Evolutionary conservation across 2,329 filamentous ascomycete genomes (phyloP), one percentile per base, ranked within the genome.

Genomic region (Pseudogymnoascus sp.): DNA sequence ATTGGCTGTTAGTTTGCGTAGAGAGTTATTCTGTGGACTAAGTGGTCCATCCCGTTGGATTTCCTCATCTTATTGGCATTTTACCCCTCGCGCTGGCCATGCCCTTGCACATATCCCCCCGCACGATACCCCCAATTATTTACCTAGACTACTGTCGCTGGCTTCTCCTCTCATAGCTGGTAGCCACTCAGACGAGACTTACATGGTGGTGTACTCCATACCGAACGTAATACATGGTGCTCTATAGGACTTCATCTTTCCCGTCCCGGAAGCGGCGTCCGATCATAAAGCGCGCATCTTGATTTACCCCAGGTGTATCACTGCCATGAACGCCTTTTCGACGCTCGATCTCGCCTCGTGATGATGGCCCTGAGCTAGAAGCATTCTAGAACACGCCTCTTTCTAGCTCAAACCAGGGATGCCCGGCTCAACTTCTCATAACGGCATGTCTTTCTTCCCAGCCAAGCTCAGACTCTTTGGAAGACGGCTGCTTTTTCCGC

Each of bases 381-480:
- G 12, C 25, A 56, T 56, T 56, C 46, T 56, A 34, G 46, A 34
- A 56, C 46, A 34, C 10, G n/a, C n/a, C 46, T 16, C 28, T 56
- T 31, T 31, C 14, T 16, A 12, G 46, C 10, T 31, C n/a, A 11
- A 10, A 56, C 11, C 25, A 34, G 28, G 46, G 46, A 34, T 34
- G 8, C 28, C 46, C 10, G 28, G 46, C n/a, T 31, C 8, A 53
- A 53, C 46, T 31, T 53, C 46, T 56, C n/a, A 18, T 56, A 11
- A 18, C 18, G 8, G 46, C 10, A 56, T 68, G 84, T 92, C 46
- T 34, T 56, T 56, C 8, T 56, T 18, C 12, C 14, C 10, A 18
- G 46, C 46, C 25, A 56, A 56, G n/a, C 46, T 34, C 46, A 56
- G n/a, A 12, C 46, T 56, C n/a, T 56, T 56, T 56, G 46, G 46